phyloP scores from a whole-genome alignment of 1,139 yeast genomes.

The Debaryomyces sp. region DNA sequence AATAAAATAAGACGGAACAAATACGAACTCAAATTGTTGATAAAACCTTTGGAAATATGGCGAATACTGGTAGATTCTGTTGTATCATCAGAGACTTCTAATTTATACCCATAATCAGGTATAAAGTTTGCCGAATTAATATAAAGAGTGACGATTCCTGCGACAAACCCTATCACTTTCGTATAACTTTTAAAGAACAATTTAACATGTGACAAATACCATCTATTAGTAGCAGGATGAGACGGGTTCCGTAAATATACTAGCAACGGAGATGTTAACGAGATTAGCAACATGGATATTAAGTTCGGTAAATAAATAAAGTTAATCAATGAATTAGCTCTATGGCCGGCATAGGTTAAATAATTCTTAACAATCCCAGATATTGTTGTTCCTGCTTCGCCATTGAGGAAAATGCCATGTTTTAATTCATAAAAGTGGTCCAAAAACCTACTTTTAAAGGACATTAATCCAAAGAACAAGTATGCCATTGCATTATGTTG shows the following conservation, averaged over 20 bases:
- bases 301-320: slow-evolving; percentile 43
- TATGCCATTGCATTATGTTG: slow-evolving; percentile 29
- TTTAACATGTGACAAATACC: slow-evolving; percentile 25
- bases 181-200: slow-evolving; percentile 36
- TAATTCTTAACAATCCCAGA: slow-evolving; percentile 19
- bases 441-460: slow-evolving; percentile 28
- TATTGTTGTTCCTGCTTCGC: not conserved
- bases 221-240: slow-evolving; percentile 8
- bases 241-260: slow-evolving; percentile 19
- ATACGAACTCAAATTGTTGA: slow-evolving; percentile 36
- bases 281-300: slow-evolving; percentile 36
- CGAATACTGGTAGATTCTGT: slow-evolving; percentile 24
- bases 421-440: slow-evolving; percentile 33
- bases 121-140: slow-evolving; percentile 28
- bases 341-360: slow-evolving; percentile 24
- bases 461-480: slow-evolving; percentile 21
- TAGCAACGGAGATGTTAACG: slow-evolving; percentile 38
- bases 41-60: slow-evolving; percentile 28
- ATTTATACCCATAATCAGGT: slow-evolving; percentile 27
- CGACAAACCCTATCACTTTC: slow-evolving; percentile 36
- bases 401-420: slow-evolving; percentile 16
- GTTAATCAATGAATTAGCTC: slow-evolving; percentile 37
- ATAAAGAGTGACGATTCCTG: slow-evolving; percentile 35
- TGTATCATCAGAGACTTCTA: slow-evolving; percentile 15
- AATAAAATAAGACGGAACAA: slow-evolving; percentile 38